phyloP scores from a whole-genome alignment of 306 rosid species.

The Potentilla sterilis region DNA sequence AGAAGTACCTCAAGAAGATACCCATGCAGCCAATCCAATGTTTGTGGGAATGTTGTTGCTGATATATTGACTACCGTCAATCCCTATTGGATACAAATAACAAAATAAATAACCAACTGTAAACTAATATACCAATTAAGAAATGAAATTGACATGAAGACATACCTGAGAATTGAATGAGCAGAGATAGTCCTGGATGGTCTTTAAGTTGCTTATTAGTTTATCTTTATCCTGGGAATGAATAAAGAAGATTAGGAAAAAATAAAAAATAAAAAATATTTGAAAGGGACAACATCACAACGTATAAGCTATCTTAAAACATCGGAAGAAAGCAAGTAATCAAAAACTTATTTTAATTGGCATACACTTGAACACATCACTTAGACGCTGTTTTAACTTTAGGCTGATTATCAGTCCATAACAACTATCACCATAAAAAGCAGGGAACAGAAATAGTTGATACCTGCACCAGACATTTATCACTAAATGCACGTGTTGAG shows the following conservation, averaged over 20 bases:
- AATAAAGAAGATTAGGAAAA: conserved; percentile 4
- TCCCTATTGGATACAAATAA: conserved; percentile 53
- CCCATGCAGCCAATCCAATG: conserved; percentile 84
- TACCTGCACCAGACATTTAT: conserved; percentile 68
- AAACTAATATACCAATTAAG: neutral
- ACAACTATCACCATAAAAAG: neutral
- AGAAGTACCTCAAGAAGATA: conserved; percentile 81
- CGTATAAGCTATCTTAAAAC: neutral
- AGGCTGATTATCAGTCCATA: too few relatives aligned
- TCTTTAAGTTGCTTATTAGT: conserved; percentile 77
- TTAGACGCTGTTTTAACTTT: neutral
- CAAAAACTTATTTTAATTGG: neutral
- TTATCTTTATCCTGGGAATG: conserved; percentile 70
- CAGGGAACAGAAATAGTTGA: neutral
- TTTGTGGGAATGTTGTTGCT: conserved; percentile 86
- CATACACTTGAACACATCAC: too few relatives aligned
- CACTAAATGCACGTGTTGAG: conserved; percentile 51
- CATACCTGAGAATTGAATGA: conserved; percentile 86
- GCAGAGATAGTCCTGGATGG: conserved; percentile 89
- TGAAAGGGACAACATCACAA: neutral
- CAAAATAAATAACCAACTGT: neutral
- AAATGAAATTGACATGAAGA: neutral
- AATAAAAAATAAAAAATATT: too few relatives aligned
- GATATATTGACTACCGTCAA: conserved; percentile 81
- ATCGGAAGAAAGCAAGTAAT: neutral